These are phyloP conservation scores for Ciborinia camelliae DNA, from an alignment of 2,329 filamentous ascomycete genomes.

Conservation along the genomic window DNA sequence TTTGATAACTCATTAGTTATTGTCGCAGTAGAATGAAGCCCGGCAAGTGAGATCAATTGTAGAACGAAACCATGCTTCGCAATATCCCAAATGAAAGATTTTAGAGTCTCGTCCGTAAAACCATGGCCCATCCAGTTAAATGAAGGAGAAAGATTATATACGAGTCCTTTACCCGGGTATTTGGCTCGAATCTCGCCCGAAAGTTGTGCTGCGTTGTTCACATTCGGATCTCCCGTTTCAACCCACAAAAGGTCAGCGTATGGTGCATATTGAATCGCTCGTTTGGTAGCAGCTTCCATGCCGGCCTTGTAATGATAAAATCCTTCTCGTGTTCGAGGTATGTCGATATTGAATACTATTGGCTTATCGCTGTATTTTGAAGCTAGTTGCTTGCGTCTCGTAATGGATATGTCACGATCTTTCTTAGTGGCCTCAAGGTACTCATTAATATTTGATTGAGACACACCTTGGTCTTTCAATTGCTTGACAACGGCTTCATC, in stretches of 20 bases:
- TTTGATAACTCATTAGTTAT: constrained; percentile 71
- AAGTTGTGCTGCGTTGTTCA: constrained; percentile 71
- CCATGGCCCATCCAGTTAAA: constrained; percentile 99
- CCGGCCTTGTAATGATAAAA: constrained; percentile 88
- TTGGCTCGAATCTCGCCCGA: constrained; percentile 68
- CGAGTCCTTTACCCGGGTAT: constrained; percentile 78
- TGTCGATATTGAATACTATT: constrained; percentile 85
- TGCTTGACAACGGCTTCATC: constrained; percentile 84
- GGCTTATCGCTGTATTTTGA: constrained; percentile 62
- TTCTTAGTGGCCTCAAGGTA: constrained; percentile 62
- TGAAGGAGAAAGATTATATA: constrained; percentile 93
- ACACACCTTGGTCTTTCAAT: constrained; percentile 62
- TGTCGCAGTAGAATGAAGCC: constrained; percentile 62
- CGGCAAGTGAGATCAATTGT: constrained; percentile 65
- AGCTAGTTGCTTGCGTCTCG: constrained; percentile 71
- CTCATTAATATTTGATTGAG: constrained; percentile 59
- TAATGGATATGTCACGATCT: constrained; percentile 73
- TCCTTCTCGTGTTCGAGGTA: constrained; percentile 88
- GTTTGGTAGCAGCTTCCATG: constrained; percentile 84
- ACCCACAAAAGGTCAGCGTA: constrained; percentile 97
- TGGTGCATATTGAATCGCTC: constrained; percentile 84
- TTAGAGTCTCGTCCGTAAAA: constrained; percentile 77
- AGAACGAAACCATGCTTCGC: constrained; percentile 78
- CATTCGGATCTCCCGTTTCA: constrained; percentile 86
- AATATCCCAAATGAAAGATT: constrained; percentile 94